Evolutionary conservation across 169 alveolate genomes (phyloP).

Genomic region (Eimeria maxima): DNA sequence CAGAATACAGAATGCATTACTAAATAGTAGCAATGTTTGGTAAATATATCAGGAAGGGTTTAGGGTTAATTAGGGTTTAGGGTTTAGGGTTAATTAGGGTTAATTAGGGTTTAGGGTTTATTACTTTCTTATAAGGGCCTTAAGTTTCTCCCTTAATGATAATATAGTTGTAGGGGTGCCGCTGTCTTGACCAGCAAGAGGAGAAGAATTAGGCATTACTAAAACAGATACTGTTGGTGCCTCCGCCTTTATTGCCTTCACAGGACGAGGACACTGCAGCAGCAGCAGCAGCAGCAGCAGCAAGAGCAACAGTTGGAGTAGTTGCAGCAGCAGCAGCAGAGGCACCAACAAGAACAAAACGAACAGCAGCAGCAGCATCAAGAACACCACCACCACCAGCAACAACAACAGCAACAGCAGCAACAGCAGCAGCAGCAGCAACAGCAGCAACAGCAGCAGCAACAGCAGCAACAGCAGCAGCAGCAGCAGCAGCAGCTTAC

Average conservation of each 20-base stretch:
- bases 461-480: background rate
- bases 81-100: conserved; percentile 26
- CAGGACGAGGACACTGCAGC: background rate
- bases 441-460: background rate
- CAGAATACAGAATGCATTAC: background rate
- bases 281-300: no score
- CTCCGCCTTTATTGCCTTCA: background rate
- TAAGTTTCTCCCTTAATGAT: background rate
- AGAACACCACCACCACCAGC: background rate
- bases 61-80: background rate
- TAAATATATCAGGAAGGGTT: background rate
- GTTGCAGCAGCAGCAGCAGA: background rate
- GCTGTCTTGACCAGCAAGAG: background rate
- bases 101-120: conserved; percentile 20
- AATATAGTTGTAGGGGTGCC: background rate
- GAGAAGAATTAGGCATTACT: background rate
- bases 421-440: background rate
- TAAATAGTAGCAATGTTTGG: no score
- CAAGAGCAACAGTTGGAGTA: background rate
- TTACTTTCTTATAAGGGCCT: background rate
- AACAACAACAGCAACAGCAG: background rate
- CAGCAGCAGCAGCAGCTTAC: no score
- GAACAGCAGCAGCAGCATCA: background rate
- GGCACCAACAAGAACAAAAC: background rate
- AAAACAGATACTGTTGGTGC: background rate